Evolutionary conservation across 805 yeast species (phyloP).

Genomic region (Candida palmyrensis): DNA sequence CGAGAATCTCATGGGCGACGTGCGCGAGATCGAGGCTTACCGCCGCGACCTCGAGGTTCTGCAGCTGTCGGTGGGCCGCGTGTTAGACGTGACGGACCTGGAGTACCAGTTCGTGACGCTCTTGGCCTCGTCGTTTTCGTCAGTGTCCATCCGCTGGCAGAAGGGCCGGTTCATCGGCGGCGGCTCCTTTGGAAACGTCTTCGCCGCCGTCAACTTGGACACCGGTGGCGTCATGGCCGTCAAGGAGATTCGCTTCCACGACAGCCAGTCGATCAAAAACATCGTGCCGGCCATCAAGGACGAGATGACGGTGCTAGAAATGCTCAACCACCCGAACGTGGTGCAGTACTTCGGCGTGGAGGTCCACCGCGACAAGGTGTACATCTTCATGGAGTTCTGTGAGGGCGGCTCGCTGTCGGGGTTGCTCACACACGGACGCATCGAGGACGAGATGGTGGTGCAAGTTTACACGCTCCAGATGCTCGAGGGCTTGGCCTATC

Average conservation of each 20-base stretch:
- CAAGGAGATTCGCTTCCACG: constrained; percentile 89
- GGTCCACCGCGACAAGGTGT: constrained; percentile 92
- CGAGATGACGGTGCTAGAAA: constrained; percentile 94
- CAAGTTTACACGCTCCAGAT: constrained; percentile 88
- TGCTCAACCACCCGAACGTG: constrained; percentile 92
- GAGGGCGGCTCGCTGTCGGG: constrained; percentile 92
- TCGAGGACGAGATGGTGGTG: constrained; percentile 90
- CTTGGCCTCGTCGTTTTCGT: constrained; percentile 82
- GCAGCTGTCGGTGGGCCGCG: constrained; percentile 69
- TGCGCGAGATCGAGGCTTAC: constrained; percentile 56
- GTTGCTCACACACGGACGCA: constrained; percentile 82
- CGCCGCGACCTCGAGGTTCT: constrained; percentile 39
- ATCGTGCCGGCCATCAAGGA: constrained; percentile 87
- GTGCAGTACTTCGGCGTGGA: constrained; percentile 97
- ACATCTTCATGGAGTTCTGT: constrained; percentile 96
- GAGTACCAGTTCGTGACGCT: constrained; percentile 84
- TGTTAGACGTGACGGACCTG: constrained; percentile 78
- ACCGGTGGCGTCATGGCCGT: constrained; percentile 97
- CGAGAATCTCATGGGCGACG: constrained; percentile 62
- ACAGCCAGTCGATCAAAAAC: constrained; percentile 75
- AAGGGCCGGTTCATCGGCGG: constrained; percentile 92
- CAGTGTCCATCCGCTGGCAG: constrained; percentile 94
- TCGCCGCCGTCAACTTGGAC: constrained; percentile 85
- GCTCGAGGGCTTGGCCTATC: constrained; percentile 91
- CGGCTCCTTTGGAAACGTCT: constrained; percentile 94